These are phyloP conservation scores for Termitomyces sp. DNA, from an alignment of 768 basidiomycete species.

Conservation along the genomic window DNA sequence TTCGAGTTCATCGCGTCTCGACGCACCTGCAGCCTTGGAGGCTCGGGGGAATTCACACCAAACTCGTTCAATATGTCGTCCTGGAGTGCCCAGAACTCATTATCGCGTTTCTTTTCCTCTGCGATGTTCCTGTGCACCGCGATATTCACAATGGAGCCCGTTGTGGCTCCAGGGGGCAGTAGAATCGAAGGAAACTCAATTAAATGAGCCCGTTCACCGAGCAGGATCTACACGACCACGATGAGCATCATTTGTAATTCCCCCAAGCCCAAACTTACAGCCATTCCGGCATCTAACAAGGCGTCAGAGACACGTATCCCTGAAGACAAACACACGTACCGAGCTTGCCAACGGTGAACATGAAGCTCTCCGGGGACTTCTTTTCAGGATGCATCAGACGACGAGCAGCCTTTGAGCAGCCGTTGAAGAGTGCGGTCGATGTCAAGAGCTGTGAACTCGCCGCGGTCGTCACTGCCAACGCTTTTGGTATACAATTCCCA, in stretches of 20 bases:
- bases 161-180: constrained; percentile 84
- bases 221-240: constrained; percentile 57
- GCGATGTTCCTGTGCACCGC: constrained; percentile 82
- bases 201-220: constrained; percentile 91
- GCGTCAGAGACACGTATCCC: background rate
- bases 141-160: constrained; percentile 97
- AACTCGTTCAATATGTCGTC: constrained; percentile 70
- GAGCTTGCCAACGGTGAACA: constrained; percentile 93
- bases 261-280: constrained; percentile 41
- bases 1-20: background rate
- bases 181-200: constrained; percentile 98
- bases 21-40: constrained; percentile 70
- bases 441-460: background rate
- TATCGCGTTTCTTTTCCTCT: constrained; percentile 79
- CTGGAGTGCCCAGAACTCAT: constrained; percentile 83
- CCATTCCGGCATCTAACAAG: constrained; percentile 83
- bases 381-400: constrained; percentile 21
- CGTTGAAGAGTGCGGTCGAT: constrained; percentile 3
- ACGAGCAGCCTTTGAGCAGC: background rate
- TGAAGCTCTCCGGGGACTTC: constrained; percentile 61
- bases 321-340: constrained; percentile 42
- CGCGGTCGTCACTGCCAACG: background rate
- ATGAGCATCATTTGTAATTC: constrained; percentile 1
- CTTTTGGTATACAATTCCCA: constrained; percentile 7
- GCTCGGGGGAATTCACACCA: constrained; percentile 58